Evolutionary conservation across 352 stramenopile genomes (phyloP).

Genomic region (Phytophthora pluvialis): DNA sequence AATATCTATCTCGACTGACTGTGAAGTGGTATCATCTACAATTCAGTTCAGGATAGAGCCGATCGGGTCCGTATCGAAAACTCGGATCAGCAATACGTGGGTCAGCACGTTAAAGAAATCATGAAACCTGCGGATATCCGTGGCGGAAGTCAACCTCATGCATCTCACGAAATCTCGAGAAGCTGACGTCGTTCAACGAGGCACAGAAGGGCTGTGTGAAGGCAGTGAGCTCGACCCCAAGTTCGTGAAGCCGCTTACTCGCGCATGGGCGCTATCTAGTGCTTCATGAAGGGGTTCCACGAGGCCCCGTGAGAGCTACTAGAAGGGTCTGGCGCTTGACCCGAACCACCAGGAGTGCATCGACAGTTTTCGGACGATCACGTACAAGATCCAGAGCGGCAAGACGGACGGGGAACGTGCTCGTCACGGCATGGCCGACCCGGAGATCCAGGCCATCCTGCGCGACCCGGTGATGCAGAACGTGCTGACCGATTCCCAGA

Average conservation of each 20-base stretch:
- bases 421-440: slow-evolving; percentile 97
- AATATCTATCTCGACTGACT: too few relatives aligned
- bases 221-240: slow-evolving; percentile 97
- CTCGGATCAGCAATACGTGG: too few relatives aligned
- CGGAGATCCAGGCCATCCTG: slow-evolving; percentile 98
- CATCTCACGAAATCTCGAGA: too few relatives aligned
- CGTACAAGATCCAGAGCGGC: slow-evolving; percentile 94
- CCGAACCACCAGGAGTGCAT: slow-evolving; percentile 95
- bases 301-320: slow-evolving; percentile 98
- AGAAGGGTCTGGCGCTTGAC: slow-evolving; percentile 96
- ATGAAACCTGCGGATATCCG: too few relatives aligned
- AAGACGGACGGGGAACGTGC: slow-evolving; percentile 97
- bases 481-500: slow-evolving; percentile 98
- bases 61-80: too few relatives aligned
- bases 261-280: slow-evolving; percentile 98
- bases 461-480: slow-evolving; percentile 98
- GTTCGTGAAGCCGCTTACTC: slow-evolving; percentile 99
- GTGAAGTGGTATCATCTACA: too few relatives aligned
- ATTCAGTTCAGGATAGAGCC: too few relatives aligned
- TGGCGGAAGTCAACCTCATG: too few relatives aligned
- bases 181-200: slow-evolving; percentile 96
- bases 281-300: slow-evolving; percentile 99
- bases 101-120: too few relatives aligned
- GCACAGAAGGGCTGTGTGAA: slow-evolving; percentile 96
- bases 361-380: slow-evolving; percentile 95